These are phyloP conservation scores for Teratosphaeria pseudoeucalypti DNA, from an alignment of 2,329 filamentous ascomycete genomes.

Conservation along the genomic window DNA sequence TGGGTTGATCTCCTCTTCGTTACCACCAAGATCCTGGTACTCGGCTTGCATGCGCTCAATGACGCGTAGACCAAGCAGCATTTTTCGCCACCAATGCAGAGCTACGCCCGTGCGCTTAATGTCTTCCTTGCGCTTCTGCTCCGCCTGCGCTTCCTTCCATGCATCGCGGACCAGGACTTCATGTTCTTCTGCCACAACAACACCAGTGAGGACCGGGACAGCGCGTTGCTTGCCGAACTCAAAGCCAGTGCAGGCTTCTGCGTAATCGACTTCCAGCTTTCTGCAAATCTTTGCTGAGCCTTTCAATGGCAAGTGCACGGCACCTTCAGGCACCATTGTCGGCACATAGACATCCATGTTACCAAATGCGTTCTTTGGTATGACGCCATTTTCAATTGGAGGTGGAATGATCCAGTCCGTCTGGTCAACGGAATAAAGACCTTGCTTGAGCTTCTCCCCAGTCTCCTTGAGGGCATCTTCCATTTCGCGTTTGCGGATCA, in stretches of 20 bases:
- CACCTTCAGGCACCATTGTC: slow-evolving; percentile 81
- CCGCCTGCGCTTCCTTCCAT: slow-evolving; percentile 63
- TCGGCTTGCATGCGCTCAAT: slow-evolving; percentile 65
- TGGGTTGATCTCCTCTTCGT: slow-evolving; percentile 45
- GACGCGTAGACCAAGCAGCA: slow-evolving; percentile 76
- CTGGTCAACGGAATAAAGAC: slow-evolving; percentile 71
- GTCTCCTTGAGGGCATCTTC: slow-evolving; percentile 71
- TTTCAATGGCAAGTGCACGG: slow-evolving; percentile 70
- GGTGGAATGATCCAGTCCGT: slow-evolving; percentile 96
- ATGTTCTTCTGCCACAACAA: slow-evolving; percentile 77
- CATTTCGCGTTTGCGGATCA: slow-evolving; percentile 77
- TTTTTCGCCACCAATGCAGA: slow-evolving; percentile 72
- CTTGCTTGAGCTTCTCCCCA: slow-evolving; percentile 76
- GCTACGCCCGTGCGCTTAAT: slow-evolving; percentile 68
- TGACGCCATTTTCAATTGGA: slow-evolving; percentile 64
- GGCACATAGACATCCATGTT: slow-evolving; percentile 95
- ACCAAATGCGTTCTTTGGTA: slow-evolving; percentile 88
- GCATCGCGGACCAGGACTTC: slow-evolving; percentile 64
- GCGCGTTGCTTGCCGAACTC: slow-evolving; percentile 94
- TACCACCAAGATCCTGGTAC: slow-evolving; percentile 50
- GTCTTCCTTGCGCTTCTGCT: slow-evolving; percentile 67
- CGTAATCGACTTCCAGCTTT: slow-evolving; percentile 74
- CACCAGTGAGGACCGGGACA: slow-evolving; percentile 80
- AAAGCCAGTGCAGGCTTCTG: slow-evolving; percentile 90
- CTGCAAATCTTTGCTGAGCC: slow-evolving; percentile 73